phyloP scores from a whole-genome alignment of 2,329 filamentous ascomycete species.

The Claviceps digitariae region DNA sequence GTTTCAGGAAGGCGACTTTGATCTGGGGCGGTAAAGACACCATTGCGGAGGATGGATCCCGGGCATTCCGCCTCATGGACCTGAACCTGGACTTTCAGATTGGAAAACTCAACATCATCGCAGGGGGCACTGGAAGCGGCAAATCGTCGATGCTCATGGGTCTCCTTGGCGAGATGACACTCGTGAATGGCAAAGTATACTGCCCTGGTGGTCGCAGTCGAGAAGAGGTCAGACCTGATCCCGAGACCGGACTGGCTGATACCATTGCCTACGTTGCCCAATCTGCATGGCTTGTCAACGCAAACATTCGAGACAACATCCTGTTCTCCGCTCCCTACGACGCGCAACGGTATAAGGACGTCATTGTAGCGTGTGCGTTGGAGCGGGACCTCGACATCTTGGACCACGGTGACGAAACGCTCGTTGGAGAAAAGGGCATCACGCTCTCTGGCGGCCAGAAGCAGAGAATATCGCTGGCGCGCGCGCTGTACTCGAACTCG shows the following conservation, averaged over 20 bases:
- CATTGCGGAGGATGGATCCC: conserved; percentile 50
- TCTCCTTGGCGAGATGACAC: conserved; percentile 87
- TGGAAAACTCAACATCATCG: conserved; percentile 81
- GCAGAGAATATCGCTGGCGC: conserved; percentile 91
- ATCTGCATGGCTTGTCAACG: conserved; percentile 93
- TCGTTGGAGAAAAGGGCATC: conserved; percentile 95
- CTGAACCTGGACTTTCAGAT: conserved; percentile 71
- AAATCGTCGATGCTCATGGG: conserved; percentile 97
- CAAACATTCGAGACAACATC: conserved; percentile 91
- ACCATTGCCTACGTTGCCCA: conserved; percentile 94
- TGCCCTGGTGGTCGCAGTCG: conserved; percentile 76
- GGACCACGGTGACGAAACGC: conserved; percentile 79
- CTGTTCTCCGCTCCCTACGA: conserved; percentile 74
- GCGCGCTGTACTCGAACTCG: conserved; percentile 91
- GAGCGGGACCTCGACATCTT: conserved; percentile 87
- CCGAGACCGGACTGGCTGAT: conserved; percentile 75
- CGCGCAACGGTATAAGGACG: conserved; percentile 69
- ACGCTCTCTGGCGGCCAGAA: conserved; percentile 95
- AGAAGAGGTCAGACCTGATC: conserved; percentile 70
- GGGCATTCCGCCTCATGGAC: conserved; percentile 72
- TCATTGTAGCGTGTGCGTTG: conserved; percentile 81
- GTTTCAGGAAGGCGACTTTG: conserved; percentile 72
- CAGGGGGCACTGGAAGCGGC: conserved; percentile 83
- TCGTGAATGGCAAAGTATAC: conserved; percentile 66
- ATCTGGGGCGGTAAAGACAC: conserved; percentile 68